Evolutionary conservation across 176 grass and related monocot species (phyloP), one percentile per base, ranked within the genome.

Genomic region (Urochloa ruziziensis): DNA sequence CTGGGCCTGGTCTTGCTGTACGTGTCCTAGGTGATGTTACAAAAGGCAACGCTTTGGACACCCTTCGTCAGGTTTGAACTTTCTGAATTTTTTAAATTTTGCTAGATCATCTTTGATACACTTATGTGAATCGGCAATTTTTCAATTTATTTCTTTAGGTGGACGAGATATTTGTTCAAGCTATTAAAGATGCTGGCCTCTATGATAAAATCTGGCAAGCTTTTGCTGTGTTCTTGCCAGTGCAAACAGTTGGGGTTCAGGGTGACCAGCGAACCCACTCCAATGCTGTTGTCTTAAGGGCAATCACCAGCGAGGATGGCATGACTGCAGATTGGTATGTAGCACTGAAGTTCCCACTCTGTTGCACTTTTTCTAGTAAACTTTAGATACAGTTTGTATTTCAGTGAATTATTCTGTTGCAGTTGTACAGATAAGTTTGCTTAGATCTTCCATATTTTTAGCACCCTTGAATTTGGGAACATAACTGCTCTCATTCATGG

Each of bases 291-390:
- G 65, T 77, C 85, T 89, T 97, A 67, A 79, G 94, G 62, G 92
- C 94, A 82, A 94, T 97, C 84, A 97, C 94, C 43, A 92, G 91
- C 29, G 88, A 97, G 83, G 94, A 97, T 92, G 94, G 94, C 70
- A 97, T 97, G 94, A 94, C 94, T 57, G 94, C 94, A 71, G 94
- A 97, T 82, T 97, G 94, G 94, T 97, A 51, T 74, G 84, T 69
- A 32, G 21, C 37, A 52, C 25, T 33, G 18, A 36, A 39, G 11
- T 86, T 79, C 47, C 19, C 36, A 32, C n/a, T 75, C 70, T 73
- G 1, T 58, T 48, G 1, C 19, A 61, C 32, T 34, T 10, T 35
- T 58, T 49, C n/a, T 74, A 80, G 53, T 13, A 13, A 64, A 51
- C 58, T 86, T 61, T 73, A 7, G 35, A 13, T 80, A 13, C 24